Conservation (phyloP, 768 basidiomycete genomes). For the Suillus subluteus region DNA sequence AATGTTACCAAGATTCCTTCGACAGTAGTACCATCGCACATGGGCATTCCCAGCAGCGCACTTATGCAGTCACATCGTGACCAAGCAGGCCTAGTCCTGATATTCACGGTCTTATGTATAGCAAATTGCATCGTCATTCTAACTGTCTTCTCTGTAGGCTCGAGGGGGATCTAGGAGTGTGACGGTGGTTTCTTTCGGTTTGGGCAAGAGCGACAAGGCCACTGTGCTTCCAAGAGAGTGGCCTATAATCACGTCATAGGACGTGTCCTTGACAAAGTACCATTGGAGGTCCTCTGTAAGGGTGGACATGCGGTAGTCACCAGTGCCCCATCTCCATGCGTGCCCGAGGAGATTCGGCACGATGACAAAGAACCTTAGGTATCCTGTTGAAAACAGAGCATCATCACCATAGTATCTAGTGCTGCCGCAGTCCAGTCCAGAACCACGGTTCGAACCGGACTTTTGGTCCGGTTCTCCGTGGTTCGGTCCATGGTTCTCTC, state of each 20-base stretch:
- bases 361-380: conserved; percentile 20
- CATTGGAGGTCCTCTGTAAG: conserved; percentile 17
- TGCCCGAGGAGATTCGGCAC: conserved; percentile 22
- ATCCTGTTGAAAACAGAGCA: neutral
- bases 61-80: conserved; percentile 11
- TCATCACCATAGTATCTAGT: neutral
- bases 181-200: conserved; percentile 10
- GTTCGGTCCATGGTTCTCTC: too few relatives aligned
- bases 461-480: too few relatives aligned
- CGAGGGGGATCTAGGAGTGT: conserved; percentile 11
- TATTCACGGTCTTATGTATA: neutral
- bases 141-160: neutral
- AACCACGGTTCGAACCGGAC: too few relatives aligned
- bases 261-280: conserved; percentile 12
- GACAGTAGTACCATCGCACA: conserved; percentile 9
- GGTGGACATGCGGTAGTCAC: conserved; percentile 14
- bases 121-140: neutral
- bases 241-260: too few relatives aligned
- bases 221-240: too few relatives aligned
- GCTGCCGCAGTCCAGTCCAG: too few relatives aligned
- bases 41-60: conserved; percentile 12
- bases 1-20: neutral
- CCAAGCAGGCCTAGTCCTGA: conserved; percentile 20
- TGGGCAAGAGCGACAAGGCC: conserved; percentile 16
- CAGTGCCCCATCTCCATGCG: conserved; percentile 9